Percentiles rank a stretch among this genome's conserved stretches.
Conservation (phyloP, 805 yeast genomes). For the Brettanomyces bruxellensis region DNA sequence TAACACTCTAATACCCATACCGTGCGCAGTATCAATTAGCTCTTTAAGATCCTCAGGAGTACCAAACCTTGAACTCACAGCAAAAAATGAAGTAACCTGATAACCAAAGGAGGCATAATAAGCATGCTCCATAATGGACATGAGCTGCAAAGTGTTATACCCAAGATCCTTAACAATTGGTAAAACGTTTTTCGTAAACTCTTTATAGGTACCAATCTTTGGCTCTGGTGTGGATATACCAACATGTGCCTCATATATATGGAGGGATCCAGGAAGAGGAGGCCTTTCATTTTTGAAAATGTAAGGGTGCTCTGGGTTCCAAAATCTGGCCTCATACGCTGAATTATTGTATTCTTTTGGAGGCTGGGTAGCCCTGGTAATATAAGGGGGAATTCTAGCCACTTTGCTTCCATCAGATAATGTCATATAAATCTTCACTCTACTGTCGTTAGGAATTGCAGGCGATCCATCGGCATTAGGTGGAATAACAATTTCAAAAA, state of each 20-base stretch:
- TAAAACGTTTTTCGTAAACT: constrained; percentile 69
- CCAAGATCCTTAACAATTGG: constrained; percentile 84
- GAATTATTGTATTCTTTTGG: constrained; percentile 36
- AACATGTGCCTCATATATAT: constrained; percentile 90
- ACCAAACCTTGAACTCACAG: constrained; percentile 83
- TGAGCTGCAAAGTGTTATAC: constrained; percentile 86
- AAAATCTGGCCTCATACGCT: constrained; percentile 80
- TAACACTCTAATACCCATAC: constrained; percentile 75
- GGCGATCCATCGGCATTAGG: constrained; percentile 39
- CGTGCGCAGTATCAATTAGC: constrained; percentile 86
- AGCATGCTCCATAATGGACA: constrained; percentile 99
- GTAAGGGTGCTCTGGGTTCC: constrained; percentile 68
- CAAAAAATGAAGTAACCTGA: constrained; percentile 89
- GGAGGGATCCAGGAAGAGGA: constrained; percentile 39
- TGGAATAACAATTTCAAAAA: constrained; percentile 55
- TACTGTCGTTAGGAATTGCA: constrained; percentile 75
- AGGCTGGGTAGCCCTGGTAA: constrained; percentile 71
- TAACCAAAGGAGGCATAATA: constrained; percentile 98
- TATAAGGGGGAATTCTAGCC: constrained; percentile 88
- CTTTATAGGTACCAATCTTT: constrained; percentile 72
- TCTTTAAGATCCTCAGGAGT: constrained; percentile 92
- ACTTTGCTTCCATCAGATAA: constrained; percentile 60
- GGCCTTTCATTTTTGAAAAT: constrained; percentile 62
- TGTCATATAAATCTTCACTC: constrained; percentile 60
- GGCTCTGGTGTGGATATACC: constrained; percentile 94